Base-by-base conservation (phyloP, 345 rosid species). In the Erodium maritimum region DNA sequence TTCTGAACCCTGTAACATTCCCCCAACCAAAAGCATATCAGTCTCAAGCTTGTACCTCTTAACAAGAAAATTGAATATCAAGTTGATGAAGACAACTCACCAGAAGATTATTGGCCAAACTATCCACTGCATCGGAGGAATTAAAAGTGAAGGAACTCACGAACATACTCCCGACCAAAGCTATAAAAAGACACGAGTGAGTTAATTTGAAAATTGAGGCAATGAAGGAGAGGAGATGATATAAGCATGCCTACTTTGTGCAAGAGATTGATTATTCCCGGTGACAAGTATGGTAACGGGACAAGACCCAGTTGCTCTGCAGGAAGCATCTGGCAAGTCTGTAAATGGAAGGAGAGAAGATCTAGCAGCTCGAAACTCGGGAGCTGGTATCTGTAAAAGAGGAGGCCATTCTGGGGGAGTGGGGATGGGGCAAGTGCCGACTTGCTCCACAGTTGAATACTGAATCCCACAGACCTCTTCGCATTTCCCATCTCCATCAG, bases 321-420 rank as follows among this genome's bases (percentile, higher is more conserved):
- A 94, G 23, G 91, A 79, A 18, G 74, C 80, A 69, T 72, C 55
- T 19, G 79, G 86, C 61, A 89, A 72, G 73, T 69, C 85, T 9
- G 57, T n/a, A 57, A 57, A 65, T 0, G 82, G 65, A 45, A 75
- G 5, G 55, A 60, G 52, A 67, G 71, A 65, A 12, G 74, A 52
- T 65, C 70, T 73, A 59, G 79, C 95, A 3, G 80, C 90, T 16
- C 96, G 95, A 42, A 67, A 78, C 20, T 80, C 61, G 19, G 88
- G 80, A 52, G 55, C 77, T 6, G 99, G 96, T 51, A 84, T 64
- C 58, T 79, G 96, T 48, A 88, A 65, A 34, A 91, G 16, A 16
- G 94, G 86, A 61, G 98, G 95, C 96, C 94, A 88, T 52, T 65
- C 61, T 13, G 73, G 80, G 21, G 98, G 96, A 19, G 20, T 69